Base-by-base conservation (phyloP, 2,329 filamentous ascomycete species). In the Colletotrichum sp. region DNA sequence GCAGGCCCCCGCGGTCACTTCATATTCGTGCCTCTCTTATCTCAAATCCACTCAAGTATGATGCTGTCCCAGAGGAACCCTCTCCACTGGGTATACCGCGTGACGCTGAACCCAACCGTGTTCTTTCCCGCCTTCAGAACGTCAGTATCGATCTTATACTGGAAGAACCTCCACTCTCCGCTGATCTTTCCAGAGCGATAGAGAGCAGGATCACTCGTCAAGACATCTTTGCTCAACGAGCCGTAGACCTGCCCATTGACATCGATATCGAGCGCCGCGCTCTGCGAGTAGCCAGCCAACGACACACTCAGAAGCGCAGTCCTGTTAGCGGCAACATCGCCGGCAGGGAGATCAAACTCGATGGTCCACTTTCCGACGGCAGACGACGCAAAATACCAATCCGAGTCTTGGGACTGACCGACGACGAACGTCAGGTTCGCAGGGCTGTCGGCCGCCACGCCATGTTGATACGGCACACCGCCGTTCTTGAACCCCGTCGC, bases 331-430 rank as follows among this genome's bases (percentile, higher is more conserved):
- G 63, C 69, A 13, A 73, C 24, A 8, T 76, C 75, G 6, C 8
- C 28, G 1, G 39, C 66, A 5, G 66, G 18, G 9, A 77, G 21
- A 9, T 72, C 60, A 59, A 83, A 83, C 12, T 78, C 62, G 7
- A 83, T 80, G 2, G 79, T 79, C 81, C 81, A 82, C 18, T 78
- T 81, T 1, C 82, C 82, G 15, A 79, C 60, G 10, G 79, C 79
- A 8, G 84, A 84, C 64, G 88, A 86, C 0, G 82, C 87, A 63
- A 87, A 89, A 66, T 84, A 88, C 87, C 87, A 88, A 68, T 89
- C 86, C 1, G 79, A 76, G 5, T 80, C 81, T 18, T 78, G 78
- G 15, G 78, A 82, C 55, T 78, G 62, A 1, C 86, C 86, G 16
- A 88, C 78, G 0, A 82, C 86, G 72, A 84, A 89, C 0, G 84